Base-by-base conservation (phyloP, 1,139 yeast genomes). In the Wickerhamomyces sp. region DNA sequence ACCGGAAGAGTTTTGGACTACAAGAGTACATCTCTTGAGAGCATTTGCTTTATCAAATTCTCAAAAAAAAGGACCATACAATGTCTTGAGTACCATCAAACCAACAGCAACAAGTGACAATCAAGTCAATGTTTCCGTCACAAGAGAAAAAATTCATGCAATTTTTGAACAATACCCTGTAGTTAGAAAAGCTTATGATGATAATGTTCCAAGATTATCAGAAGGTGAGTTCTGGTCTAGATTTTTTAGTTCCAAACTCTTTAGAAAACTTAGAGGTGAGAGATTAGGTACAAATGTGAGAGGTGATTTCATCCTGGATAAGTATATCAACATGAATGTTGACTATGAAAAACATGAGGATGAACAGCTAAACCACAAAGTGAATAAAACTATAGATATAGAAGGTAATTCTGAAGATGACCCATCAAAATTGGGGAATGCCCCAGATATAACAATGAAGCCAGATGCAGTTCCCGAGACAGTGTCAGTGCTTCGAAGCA, bases 211-310 rank as follows among this genome's bases (percentile, higher is more conserved):
- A 0, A 83, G 84, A 52, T 75, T 93, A 50, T 76, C 78, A 43
- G 98, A 91, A 63, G 93, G 94, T 35, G 95, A 87, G 59, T 93
- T 93, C 57, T 93, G 99, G 99, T 86, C 95, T n/a, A 72, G 98
- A 51, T 94, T 93, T 60, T 93, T 93, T 71, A 83, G 88, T 57
- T 89, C 97, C 1, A 84, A 90, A 57, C 68, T 93, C 49, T 93
- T 91, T 61, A 75, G 97, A 56, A 78, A 93, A 58, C 71, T 93
- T 37, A 76, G 96, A 60, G 99, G 99, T 49, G 99, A 93, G 61
- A 83, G 82, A 54, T 77, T 89, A 45, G 79, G 81, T 58, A 67
- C 78, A 2, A 83, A 81, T 55, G 90, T 87, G 53, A 76, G 95
- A 50, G 91, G 94, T 44, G 99, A 93, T 64, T 76, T 83, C 10